Percentiles rank a stretch among this genome's conserved stretches.
Conservation (phyloP, 1,284 basidiomycete species). For the Ustilago bromivora region DNA sequence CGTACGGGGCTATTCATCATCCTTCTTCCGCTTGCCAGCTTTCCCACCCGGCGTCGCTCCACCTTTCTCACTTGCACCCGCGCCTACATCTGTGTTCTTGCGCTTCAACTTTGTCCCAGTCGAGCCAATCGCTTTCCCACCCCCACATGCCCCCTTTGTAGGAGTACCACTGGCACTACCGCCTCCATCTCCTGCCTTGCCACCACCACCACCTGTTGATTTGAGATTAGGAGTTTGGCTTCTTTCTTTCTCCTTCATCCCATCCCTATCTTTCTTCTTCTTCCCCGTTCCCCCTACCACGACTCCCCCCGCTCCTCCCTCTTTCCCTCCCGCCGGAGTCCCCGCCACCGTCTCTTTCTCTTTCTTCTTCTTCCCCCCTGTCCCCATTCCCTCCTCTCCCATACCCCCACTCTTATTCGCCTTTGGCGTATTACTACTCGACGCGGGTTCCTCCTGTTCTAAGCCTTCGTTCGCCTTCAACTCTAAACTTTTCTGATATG, state of each 20-base stretch:
- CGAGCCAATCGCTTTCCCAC: slow-evolving; percentile 2
- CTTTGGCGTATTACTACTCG: slow-evolving; percentile 24
- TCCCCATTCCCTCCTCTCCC: background rate
- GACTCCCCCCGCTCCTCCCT: slow-evolving; percentile 21
- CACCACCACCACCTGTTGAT: slow-evolving; percentile 10
- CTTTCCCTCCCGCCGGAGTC: slow-evolving; percentile 9
- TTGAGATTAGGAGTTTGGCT: slow-evolving; percentile 27
- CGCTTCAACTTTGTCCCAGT: slow-evolving; percentile 43
- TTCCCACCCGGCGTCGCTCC: slow-evolving; percentile 26
- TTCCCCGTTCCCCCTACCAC: slow-evolving; percentile 2
- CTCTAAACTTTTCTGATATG: slow-evolving; percentile 62
- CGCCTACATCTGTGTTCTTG: slow-evolving; percentile 29
- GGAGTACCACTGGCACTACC: slow-evolving; percentile 16
- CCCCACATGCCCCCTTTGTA: slow-evolving; percentile 10
- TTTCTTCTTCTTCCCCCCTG: slow-evolving; percentile 22
- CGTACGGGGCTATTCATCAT: slow-evolving; percentile 29
- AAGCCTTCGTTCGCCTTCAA: slow-evolving; percentile 58
- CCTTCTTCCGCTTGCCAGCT: slow-evolving; percentile 45
- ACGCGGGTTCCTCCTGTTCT: slow-evolving; percentile 25
- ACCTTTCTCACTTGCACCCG: background rate
- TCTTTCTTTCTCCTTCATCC: slow-evolving; percentile 30
- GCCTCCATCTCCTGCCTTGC: slow-evolving; percentile 12
- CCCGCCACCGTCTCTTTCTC: slow-evolving; percentile 9
- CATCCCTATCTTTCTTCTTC: slow-evolving; percentile 30
- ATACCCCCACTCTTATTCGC: slow-evolving; percentile 1